phyloP scores from a whole-genome alignment of 371 early-diverging fungal genomes.

The Mucor sp. region DNA sequence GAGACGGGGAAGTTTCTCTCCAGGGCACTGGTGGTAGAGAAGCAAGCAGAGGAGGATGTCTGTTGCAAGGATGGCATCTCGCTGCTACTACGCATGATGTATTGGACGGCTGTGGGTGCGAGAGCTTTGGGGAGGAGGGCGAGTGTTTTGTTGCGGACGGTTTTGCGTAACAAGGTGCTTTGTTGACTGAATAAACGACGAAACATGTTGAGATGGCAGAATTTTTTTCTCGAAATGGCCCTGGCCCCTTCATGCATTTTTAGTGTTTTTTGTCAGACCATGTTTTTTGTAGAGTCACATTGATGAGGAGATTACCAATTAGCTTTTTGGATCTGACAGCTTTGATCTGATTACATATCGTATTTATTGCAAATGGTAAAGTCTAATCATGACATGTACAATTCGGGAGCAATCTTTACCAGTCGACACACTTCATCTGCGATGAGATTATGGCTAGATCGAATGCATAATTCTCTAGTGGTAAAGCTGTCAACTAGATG shows the following conservation, averaged over 20 bases:
- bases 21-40: constrained; percentile 14
- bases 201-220: constrained; percentile 11
- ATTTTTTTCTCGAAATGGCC: neutral
- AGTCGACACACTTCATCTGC: no score
- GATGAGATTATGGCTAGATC: no score
- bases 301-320: neutral
- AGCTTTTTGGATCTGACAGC: no score
- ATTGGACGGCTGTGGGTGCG: neutral
- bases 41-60: no score
- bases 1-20: constrained; percentile 14
- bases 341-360: no score
- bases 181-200: constrained; percentile 14
- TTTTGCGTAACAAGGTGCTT: constrained; percentile 3
- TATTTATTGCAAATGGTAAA: no score
- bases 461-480: no score
- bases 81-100: neutral
- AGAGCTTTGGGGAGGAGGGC: neutral
- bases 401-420: neutral
- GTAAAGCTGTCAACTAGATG: no score
- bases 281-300: neutral
- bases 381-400: neutral
- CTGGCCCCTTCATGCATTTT: neutral
- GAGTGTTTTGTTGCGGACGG: neutral
- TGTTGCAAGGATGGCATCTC: neutral
- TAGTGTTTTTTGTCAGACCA: neutral